Evolutionary conservation across 1,139 yeast genomes (phyloP).

Genomic region (Geotrichum klebahnii): DNA sequence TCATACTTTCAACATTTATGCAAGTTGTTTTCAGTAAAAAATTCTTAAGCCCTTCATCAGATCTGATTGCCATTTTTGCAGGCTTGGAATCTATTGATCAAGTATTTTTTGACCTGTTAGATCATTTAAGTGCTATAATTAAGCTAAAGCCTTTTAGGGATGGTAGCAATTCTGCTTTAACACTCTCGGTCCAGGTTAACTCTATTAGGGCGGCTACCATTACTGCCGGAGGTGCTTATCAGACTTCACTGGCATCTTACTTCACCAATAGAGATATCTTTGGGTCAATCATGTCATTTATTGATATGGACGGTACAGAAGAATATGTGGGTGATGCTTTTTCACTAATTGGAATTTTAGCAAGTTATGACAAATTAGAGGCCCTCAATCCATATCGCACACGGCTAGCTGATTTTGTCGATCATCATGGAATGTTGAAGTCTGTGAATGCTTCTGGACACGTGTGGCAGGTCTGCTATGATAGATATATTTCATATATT

Average conservation of each 20-base stretch:
- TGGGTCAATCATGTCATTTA: slow-evolving; percentile 37
- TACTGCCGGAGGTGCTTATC: slow-evolving; percentile 38
- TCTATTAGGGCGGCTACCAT: slow-evolving; percentile 37
- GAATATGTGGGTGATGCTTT: slow-evolving; percentile 38
- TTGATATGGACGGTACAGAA: slow-evolving; percentile 30
- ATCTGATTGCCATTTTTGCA: slow-evolving; percentile 37
- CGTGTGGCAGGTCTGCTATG: slow-evolving; percentile 33
- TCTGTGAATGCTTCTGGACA: slow-evolving; percentile 34
- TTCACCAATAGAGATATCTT: slow-evolving; percentile 41
- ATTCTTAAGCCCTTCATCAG: slow-evolving; percentile 36
- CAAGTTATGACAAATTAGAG: slow-evolving; percentile 40
- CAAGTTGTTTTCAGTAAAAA: slow-evolving; percentile 34
- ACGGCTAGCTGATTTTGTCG: slow-evolving; percentile 42
- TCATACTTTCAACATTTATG: slow-evolving; percentile 33
- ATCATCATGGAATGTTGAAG: slow-evolving; percentile 37
- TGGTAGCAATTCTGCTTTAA: slow-evolving; percentile 2
- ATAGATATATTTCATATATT: slow-evolving; percentile 21
- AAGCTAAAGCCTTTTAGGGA: slow-evolving; percentile 1
- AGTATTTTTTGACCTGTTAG: slow-evolving; percentile 34
- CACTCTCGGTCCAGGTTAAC: slow-evolving; percentile 30
- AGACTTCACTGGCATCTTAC: slow-evolving; percentile 37
- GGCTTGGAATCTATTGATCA: slow-evolving; percentile 39
- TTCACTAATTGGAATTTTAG: slow-evolving; percentile 38
- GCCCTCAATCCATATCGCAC: slow-evolving; percentile 39
- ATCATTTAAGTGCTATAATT: slow-evolving; percentile 30